Conservation (phyloP, 2,329 filamentous ascomycete species). For the Pseudogymnoascus sp. region DNA sequence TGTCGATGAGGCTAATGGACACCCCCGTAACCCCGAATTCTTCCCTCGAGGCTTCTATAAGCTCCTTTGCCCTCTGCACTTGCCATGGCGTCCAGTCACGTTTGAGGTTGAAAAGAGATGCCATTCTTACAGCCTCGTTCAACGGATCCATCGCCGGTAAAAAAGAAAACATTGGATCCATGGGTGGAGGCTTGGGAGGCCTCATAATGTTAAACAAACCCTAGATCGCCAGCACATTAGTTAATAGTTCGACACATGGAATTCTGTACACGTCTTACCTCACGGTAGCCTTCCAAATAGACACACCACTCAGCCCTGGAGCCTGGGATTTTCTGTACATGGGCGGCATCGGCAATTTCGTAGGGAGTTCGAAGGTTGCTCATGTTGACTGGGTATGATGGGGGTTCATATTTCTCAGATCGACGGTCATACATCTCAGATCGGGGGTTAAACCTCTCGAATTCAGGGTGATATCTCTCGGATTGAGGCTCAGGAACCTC, state of each 20-base stretch:
- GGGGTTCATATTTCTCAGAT: too few relatives aligned
- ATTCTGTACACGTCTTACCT: background rate
- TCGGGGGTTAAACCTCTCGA: too few relatives aligned
- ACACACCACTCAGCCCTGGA: background rate
- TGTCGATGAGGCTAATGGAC: slow-evolving; percentile 29
- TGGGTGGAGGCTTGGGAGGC: slow-evolving; percentile 27
- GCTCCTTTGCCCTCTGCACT: slow-evolving; percentile 15
- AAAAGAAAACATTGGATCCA: slow-evolving; percentile 20
- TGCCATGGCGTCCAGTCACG: slow-evolving; percentile 18
- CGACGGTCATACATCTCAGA: too few relatives aligned
- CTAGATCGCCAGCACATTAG: slow-evolving; percentile 14
- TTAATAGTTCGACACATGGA: background rate
- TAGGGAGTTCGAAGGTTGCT: background rate
- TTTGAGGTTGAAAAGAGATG: slow-evolving; percentile 18
- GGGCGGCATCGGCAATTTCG: background rate
- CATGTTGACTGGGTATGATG: background rate
- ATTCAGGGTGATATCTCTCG: too few relatives aligned
- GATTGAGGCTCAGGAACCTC: too few relatives aligned
- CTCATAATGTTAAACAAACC: slow-evolving; percentile 28
- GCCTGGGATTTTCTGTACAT: background rate
- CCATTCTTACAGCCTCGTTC: slow-evolving; percentile 22
- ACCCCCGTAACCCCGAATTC: slow-evolving; percentile 23
- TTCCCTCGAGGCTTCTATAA: slow-evolving; percentile 22
- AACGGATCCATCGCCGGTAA: slow-evolving; percentile 24
- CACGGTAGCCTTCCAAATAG: background rate